phyloP scores from a whole-genome alignment of 2,329 filamentous ascomycete species.

The Didymella glomerata region DNA sequence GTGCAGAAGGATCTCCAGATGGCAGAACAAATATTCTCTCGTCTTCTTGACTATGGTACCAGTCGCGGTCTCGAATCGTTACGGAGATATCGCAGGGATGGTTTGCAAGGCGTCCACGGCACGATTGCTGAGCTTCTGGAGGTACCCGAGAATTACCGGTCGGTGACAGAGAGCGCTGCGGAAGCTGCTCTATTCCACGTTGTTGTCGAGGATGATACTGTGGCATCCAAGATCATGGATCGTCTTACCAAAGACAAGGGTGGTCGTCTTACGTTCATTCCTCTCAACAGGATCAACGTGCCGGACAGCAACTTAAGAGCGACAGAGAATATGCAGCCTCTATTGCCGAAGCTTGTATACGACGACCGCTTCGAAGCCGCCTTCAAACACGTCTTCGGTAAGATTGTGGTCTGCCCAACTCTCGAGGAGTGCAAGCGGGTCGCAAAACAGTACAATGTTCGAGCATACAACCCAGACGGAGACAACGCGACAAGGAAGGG shows the following conservation, averaged over 20 bases:
- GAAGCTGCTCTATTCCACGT: slow-evolving; percentile 95
- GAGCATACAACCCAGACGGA: slow-evolving; percentile 92
- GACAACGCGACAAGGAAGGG: slow-evolving; percentile 95
- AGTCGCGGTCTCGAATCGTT: slow-evolving; percentile 87
- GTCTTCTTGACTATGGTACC: slow-evolving; percentile 89
- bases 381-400: slow-evolving; percentile 94
- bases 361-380: slow-evolving; percentile 81
- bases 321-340: slow-evolving; percentile 84
- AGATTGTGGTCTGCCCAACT: slow-evolving; percentile 92
- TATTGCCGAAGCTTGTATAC: slow-evolving; percentile 85
- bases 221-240: slow-evolving; percentile 82
- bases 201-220: slow-evolving; percentile 90
- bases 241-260: slow-evolving; percentile 79
- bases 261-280: slow-evolving; percentile 93
- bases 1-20: slow-evolving; percentile 78
- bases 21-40: slow-evolving; percentile 78
- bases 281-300: slow-evolving; percentile 80
- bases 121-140: slow-evolving; percentile 92
- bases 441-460: slow-evolving; percentile 87
- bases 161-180: slow-evolving; percentile 91
- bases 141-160: slow-evolving; percentile 82
- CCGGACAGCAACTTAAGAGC: slow-evolving; percentile 79
- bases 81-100: slow-evolving; percentile 79
- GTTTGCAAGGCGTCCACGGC: slow-evolving; percentile 87
- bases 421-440: slow-evolving; percentile 88